Conservation (phyloP, 2,329 filamentous ascomycete genomes). For the Penicillium psychrosexuale region DNA sequence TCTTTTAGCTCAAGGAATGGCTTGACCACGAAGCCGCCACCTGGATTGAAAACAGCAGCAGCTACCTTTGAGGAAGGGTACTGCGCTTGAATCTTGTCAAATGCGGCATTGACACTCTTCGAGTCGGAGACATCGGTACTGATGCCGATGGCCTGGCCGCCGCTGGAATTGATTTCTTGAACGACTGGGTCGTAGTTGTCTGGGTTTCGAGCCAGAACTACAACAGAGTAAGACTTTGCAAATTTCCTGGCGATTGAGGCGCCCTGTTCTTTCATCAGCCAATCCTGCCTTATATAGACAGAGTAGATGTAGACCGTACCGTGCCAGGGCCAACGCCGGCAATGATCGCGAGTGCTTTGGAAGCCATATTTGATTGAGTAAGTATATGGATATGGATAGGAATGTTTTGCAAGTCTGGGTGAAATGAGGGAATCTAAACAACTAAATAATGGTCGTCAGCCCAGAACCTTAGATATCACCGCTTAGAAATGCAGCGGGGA, state of each 20-base stretch:
- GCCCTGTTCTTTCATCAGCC: constrained; percentile 46
- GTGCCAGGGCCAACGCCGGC: constrained; percentile 49
- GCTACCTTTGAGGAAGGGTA: constrained; percentile 47
- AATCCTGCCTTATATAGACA: background rate
- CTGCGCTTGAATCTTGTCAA: constrained; percentile 53
- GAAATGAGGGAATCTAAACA: constrained; percentile 2
- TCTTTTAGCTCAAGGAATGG: constrained; percentile 60
- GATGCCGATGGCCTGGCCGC: constrained; percentile 60
- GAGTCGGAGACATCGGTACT: constrained; percentile 57
- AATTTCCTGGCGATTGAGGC: constrained; percentile 61
- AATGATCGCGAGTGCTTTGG: constrained; percentile 46
- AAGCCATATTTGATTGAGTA: constrained; percentile 25
- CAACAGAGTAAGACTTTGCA: constrained; percentile 56
- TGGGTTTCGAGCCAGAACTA: constrained; percentile 58
- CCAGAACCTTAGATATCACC: background rate
- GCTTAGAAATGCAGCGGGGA: constrained; percentile 26
- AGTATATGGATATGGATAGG: too few species aligned
- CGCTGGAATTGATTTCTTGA: constrained; percentile 57
- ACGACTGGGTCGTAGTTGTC: constrained; percentile 56
- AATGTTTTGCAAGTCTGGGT: background rate
- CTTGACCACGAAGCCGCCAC: constrained; percentile 56
- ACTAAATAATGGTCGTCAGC: constrained; percentile 10
- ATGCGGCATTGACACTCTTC: constrained; percentile 52
- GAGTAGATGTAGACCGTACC: constrained; percentile 22
- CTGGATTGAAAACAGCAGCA: constrained; percentile 61